phyloP scores from a whole-genome alignment of 768 basidiomycete species.

The Lactarius akahatsu region DNA sequence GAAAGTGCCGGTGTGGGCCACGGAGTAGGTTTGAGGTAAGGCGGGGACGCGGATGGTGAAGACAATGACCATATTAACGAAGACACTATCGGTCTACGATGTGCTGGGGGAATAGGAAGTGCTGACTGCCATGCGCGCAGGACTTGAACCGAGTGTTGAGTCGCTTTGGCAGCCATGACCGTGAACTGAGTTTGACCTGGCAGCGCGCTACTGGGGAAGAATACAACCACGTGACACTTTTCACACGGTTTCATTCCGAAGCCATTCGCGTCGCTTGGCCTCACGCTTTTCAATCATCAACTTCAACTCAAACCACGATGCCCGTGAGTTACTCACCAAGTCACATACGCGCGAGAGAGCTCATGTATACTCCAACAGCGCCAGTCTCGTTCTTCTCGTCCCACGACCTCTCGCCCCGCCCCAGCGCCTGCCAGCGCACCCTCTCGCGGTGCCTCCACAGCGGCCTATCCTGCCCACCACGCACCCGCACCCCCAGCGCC shows the following conservation, averaged over 20 bases:
- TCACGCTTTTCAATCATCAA: constrained; percentile 12
- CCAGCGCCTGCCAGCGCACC: constrained; percentile 50
- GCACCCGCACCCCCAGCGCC: constrained; percentile 42
- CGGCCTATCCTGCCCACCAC: constrained; percentile 34
- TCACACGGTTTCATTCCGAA: constrained; percentile 9
- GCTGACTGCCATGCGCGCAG: constrained; percentile 9
- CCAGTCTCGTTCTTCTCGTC: constrained; percentile 73
- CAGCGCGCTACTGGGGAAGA: not conserved
- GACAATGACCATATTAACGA: constrained; percentile 31
- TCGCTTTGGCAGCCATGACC: constrained; percentile 21
- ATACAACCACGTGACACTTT: constrained; percentile 10
- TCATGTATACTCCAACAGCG: constrained; percentile 47
- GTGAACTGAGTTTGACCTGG: not conserved
- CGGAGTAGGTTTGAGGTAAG: constrained; percentile 17
- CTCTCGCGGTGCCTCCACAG: constrained; percentile 33
- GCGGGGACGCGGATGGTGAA: constrained; percentile 20
- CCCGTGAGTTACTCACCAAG: constrained; percentile 42
- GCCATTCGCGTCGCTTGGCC: constrained; percentile 14
- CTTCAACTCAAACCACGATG: constrained; percentile 37
- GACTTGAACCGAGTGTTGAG: constrained; percentile 13
- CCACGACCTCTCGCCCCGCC: constrained; percentile 41
- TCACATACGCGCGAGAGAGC: not conserved
- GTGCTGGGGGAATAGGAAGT: constrained; percentile 19
- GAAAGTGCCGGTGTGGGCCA: constrained; percentile 13
- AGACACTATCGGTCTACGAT: constrained; percentile 26